A percentile compares a stretch with the other conserved stretches of the same genome.
phyloP scores from a whole-genome alignment of 805 yeast species.

The Yarrowia sp. region DNA sequence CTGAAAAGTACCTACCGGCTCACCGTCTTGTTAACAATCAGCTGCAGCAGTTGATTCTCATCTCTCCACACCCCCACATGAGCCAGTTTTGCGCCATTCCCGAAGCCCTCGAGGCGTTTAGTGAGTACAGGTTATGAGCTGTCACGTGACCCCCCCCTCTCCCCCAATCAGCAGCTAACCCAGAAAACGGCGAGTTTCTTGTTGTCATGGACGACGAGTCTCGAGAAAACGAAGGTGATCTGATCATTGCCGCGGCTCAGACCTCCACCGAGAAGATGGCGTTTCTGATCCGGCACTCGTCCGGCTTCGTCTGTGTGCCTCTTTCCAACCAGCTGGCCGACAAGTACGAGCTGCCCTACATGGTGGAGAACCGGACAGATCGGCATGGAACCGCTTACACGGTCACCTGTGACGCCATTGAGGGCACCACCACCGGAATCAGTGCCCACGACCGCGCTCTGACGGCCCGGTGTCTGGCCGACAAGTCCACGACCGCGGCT shows the following conservation, averaged over 20 bases:
- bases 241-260: conserved; percentile 88
- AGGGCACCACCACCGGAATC: conserved; percentile 96
- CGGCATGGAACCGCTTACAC: conserved; percentile 98
- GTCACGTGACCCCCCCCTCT: conserved; percentile 35
- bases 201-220: conserved; percentile 97
- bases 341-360: conserved; percentile 74
- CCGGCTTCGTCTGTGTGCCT: conserved; percentile 94
- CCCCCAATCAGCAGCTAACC: not conserved
- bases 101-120: conserved; percentile 75
- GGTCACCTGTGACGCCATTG: conserved; percentile 81
- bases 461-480: conserved; percentile 77
- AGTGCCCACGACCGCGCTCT: conserved; percentile 92
- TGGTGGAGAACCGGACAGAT: conserved; percentile 71
- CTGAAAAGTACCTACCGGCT: conserved; percentile 11
- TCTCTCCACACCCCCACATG: conserved; percentile 19
- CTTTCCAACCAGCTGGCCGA: conserved; percentile 80
- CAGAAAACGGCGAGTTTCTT: conserved; percentile 74
- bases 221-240: conserved; percentile 97
- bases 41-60: not conserved
- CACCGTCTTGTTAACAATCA: not conserved
- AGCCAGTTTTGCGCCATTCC: conserved; percentile 60
- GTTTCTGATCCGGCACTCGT: conserved; percentile 75
- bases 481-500: conserved; percentile 58
- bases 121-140: conserved; percentile 49
- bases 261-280: conserved; percentile 90